Conservation (phyloP, 768 basidiomycete species). For the Lentinus tigrinus region DNA sequence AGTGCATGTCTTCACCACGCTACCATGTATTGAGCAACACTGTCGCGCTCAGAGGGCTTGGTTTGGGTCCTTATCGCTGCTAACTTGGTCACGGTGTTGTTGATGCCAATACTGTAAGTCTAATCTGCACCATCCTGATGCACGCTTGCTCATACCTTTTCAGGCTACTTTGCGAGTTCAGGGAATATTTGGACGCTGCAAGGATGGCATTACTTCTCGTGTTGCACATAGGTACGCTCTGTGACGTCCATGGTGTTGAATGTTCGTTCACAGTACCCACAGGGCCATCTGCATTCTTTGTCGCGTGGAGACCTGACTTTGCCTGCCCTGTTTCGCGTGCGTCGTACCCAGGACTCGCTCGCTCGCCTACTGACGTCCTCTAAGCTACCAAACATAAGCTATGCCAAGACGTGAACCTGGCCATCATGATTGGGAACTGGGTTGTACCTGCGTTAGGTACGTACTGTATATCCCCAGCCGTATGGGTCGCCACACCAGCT, state of each 20-base stretch:
- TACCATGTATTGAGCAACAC: background rate
- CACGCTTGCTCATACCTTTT: background rate
- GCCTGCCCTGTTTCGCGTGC: slow-evolving; percentile 44
- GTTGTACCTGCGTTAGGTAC: slow-evolving; percentile 49
- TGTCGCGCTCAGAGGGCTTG: slow-evolving; percentile 39
- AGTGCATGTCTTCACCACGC: slow-evolving; percentile 19
- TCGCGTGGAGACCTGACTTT: slow-evolving; percentile 42
- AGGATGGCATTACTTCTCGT: slow-evolving; percentile 46
- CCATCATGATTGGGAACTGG: slow-evolving; percentile 53
- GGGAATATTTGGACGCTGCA: slow-evolving; percentile 37
- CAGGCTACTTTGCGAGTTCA: background rate
- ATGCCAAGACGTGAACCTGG: slow-evolving; percentile 50
- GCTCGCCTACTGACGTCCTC: background rate
- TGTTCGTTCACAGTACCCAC: background rate
- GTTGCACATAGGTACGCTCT: slow-evolving; percentile 43
- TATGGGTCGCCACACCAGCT: background rate
- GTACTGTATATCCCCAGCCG: slow-evolving; percentile 23
- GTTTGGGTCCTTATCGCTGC: slow-evolving; percentile 41
- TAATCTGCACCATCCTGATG: background rate
- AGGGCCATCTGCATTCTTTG: slow-evolving; percentile 46
- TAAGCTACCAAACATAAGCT: slow-evolving; percentile 29
- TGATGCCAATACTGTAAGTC: slow-evolving; percentile 41
- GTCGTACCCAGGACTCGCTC: slow-evolving; percentile 3
- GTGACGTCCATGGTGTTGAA: background rate
- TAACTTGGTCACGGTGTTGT: slow-evolving; percentile 15